A percentile compares a stretch with the other conserved stretches of the same genome.
Conservation (phyloP, 2,329 filamentous ascomycete species). For the Fusarium abutilonis region DNA sequence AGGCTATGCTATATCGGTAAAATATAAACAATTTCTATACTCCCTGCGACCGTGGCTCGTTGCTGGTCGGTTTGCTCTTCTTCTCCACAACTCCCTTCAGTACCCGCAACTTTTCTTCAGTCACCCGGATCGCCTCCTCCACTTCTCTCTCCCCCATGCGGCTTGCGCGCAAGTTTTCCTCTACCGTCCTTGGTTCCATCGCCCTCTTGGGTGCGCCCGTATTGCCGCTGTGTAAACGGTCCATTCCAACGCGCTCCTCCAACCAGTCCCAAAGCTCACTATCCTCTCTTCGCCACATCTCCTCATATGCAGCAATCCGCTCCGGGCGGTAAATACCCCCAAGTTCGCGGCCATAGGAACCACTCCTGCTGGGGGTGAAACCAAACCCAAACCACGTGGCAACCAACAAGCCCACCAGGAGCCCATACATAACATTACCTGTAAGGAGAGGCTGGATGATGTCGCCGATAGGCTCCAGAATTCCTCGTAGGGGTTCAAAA, state of each 20-base stretch:
- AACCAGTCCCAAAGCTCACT: constrained; percentile 93
- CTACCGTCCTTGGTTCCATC: constrained; percentile 64
- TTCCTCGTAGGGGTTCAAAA: constrained; percentile 78
- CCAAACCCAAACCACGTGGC: constrained; percentile 78
- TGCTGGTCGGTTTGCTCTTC: constrained; percentile 42
- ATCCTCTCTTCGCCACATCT: constrained; percentile 90
- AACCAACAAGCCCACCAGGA: constrained; percentile 78
- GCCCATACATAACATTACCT: constrained; percentile 78
- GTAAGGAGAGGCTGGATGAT: constrained; percentile 77
- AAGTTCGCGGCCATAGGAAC: constrained; percentile 50
- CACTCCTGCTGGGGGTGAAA: constrained; percentile 53
- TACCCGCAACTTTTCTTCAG: constrained; percentile 82
- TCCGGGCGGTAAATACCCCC: constrained; percentile 60
- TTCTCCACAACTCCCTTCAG: constrained; percentile 76
- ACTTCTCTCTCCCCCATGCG: constrained; percentile 78
- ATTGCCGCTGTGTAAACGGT: constrained; percentile 59
- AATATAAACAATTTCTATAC: constrained; percentile 41
- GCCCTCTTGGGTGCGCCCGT: constrained; percentile 55
- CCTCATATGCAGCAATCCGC: constrained; percentile 84
- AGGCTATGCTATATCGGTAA: constrained; percentile 35
- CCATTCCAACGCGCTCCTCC: constrained; percentile 83
- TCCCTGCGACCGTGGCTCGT: constrained; percentile 29
- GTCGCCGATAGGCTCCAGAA: constrained; percentile 75
- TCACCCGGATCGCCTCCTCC: constrained; percentile 82
- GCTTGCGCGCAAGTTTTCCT: constrained; percentile 67